A percentile compares a stretch with the other conserved stretches of the same genome.
phyloP scores from a whole-genome alignment of 2,329 filamentous ascomycete species.

The Teratosphaeria gauchensis region DNA sequence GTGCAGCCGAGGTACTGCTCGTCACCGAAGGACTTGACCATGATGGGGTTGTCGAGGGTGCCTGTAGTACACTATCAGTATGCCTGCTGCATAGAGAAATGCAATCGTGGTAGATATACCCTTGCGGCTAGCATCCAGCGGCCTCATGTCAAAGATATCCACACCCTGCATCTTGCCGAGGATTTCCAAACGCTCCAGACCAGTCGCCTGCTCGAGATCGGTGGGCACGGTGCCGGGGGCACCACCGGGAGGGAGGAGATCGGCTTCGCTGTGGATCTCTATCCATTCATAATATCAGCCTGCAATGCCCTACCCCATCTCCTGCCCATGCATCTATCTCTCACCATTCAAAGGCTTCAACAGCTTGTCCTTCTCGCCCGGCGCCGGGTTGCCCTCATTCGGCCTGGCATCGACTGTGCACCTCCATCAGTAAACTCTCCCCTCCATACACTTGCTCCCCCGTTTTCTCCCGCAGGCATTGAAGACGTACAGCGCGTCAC shows the following conservation, averaged over 20 bases:
- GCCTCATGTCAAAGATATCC: slow-evolving; percentile 97
- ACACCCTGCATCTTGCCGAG: slow-evolving; percentile 98
- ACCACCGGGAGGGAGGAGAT: slow-evolving; percentile 79
- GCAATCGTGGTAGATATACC: slow-evolving; percentile 43
- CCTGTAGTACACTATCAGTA: slow-evolving; percentile 41
- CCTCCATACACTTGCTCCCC: background rate
- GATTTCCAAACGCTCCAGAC: slow-evolving; percentile 97
- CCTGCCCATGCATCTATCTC: slow-evolving; percentile 7
- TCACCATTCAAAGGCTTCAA: slow-evolving; percentile 40
- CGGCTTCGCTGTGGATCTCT: slow-evolving; percentile 78
- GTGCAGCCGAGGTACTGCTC: slow-evolving; percentile 98
- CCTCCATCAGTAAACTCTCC: background rate
- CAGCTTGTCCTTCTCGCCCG: slow-evolving; percentile 28
- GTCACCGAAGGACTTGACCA: slow-evolving; percentile 82
- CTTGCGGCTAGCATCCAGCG: slow-evolving; percentile 79
- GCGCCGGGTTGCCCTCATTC: slow-evolving; percentile 22
- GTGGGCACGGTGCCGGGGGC: slow-evolving; percentile 75
- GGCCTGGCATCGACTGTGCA: slow-evolving; percentile 4
- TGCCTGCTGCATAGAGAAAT: background rate
- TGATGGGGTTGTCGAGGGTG: slow-evolving; percentile 81
- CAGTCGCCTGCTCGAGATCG: slow-evolving; percentile 90
- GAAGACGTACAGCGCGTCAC: slow-evolving; percentile 36
- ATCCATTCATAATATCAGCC: slow-evolving; percentile 13
- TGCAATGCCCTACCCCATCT: slow-evolving; percentile 7
- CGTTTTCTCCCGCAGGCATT: background rate